A percentile compares a stretch with the other conserved stretches of the same genome.
These are phyloP conservation scores for Schizothecium vesticola DNA, from an alignment of 495 filamentous ascomycete species.

Conservation along the genomic window DNA sequence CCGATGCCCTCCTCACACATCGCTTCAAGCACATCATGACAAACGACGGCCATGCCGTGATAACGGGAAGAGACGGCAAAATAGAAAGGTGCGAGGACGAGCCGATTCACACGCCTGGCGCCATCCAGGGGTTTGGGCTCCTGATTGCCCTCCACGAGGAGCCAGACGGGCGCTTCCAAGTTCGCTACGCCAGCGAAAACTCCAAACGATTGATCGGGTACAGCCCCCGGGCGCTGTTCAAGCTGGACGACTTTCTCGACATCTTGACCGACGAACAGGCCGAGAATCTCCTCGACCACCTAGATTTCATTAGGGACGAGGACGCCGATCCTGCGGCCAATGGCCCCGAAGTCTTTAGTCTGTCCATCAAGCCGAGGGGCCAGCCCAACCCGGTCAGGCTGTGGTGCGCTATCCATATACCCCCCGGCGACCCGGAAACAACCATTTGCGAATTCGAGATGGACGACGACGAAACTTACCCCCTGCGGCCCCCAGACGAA, in stretches of 20 bases:
- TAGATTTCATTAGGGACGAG: slow-evolving; percentile 81
- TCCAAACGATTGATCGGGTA: slow-evolving; percentile 71
- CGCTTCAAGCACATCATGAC: slow-evolving; percentile 79
- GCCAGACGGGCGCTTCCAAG: slow-evolving; percentile 58
- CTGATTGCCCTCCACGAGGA: slow-evolving; percentile 74
- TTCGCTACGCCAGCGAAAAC: slow-evolving; percentile 85
- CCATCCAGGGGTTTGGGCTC: slow-evolving; percentile 80
- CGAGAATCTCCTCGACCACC: slow-evolving; percentile 76
- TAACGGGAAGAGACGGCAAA: slow-evolving; percentile 68
- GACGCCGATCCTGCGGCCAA: slow-evolving; percentile 64
- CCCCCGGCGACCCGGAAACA: slow-evolving; percentile 56
- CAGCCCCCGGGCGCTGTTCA: slow-evolving; percentile 72
- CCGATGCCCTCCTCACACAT: slow-evolving; percentile 50
- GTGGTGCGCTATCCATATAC: slow-evolving; percentile 86
- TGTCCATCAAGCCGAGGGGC: slow-evolving; percentile 57
- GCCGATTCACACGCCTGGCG: slow-evolving; percentile 86
- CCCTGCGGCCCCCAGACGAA: slow-evolving; percentile 57
- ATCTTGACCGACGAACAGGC: slow-evolving; percentile 77
- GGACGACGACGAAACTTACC: slow-evolving; percentile 72
- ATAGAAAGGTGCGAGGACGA: slow-evolving; percentile 87
- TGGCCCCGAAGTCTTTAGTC: slow-evolving; percentile 81
- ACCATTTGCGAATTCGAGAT: slow-evolving; percentile 91
- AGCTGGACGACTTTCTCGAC: slow-evolving; percentile 66
- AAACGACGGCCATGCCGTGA: slow-evolving; percentile 76
- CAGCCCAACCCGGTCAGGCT: slow-evolving; percentile 53